Evolutionary conservation across 345 rosid genomes (phyloP), one percentile per base, ranked within the genome.

Genomic region (Citrus hindsii): DNA sequence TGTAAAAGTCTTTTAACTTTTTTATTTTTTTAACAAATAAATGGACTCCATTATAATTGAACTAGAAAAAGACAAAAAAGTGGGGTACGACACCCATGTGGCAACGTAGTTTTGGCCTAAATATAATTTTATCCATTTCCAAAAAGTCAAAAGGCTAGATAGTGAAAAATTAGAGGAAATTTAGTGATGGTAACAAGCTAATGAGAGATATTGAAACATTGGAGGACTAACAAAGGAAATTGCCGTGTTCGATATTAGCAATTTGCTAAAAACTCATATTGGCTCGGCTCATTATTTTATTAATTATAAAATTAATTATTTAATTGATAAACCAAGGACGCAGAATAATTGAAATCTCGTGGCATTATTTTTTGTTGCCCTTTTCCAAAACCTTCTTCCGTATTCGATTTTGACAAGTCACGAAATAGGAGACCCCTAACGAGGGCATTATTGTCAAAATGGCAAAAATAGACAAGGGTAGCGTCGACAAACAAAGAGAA

Each of bases 401-500:
- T 12, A 5, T 71, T 33, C 22, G 3, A 9, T 10, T 28, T 3
- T 63, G 25, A 69, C 48, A 62, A 33, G 53, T 27, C n/a, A 13
- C 37, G 38, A 81, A 78, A 67, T 42, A 38, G 2, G 62, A n/a
- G 30, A 1, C 7, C 1, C 35, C 4, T 5, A 22, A 0, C 0
- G 7, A 66, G 74, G 87, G 85, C 19, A 70, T 69, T 72, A 30
- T 35, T 16, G 76, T 66, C 18, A 71, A 25, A 48, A 40, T 5
- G 3, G 0, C 7, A 21, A 24, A 64, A 32, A 75, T 18, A 60
- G 7, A 1, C 8, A 35, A 81, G 90, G 90, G 85, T 7, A 63
- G 4, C 76, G 28, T 76, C 13, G 85, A 77, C 2, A 82, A 48
- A 28, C 25, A n/a, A 9, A 18, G 77, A 59, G 65, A 76, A 69